These are phyloP conservation scores for Gracilaria vermiculophylla DNA, from an alignment of 23 red algal genomes.

Conservation along the genomic window DNA sequence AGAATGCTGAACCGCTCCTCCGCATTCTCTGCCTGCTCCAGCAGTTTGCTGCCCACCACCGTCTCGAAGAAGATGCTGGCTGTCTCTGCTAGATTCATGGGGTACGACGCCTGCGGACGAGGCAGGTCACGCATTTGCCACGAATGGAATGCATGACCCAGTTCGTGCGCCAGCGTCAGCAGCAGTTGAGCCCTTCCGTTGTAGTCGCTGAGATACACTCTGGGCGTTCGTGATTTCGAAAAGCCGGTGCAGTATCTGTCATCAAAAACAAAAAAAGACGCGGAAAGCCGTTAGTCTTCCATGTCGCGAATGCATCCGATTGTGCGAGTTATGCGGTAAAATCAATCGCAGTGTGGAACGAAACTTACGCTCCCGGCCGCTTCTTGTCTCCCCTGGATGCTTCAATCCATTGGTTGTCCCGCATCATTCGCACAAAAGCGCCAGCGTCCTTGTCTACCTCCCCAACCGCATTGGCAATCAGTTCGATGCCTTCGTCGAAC, in stretches of 20 bases:
- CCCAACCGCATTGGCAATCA: conserved; percentile 71
- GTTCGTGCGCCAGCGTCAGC: conserved; percentile 60
- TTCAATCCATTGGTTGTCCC: conserved; percentile 76
- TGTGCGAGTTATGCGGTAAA: background rate
- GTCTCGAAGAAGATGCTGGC: conserved; percentile 88
- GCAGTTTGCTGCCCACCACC: conserved; percentile 61
- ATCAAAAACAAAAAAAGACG: background rate
- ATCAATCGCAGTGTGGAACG: background rate
- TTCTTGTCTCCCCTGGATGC: conserved; percentile 73
- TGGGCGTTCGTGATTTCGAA: conserved; percentile 65
- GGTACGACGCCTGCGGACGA: conserved; percentile 43
- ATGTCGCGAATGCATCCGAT: too few relatives aligned
- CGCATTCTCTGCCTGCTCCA: conserved; percentile 51
- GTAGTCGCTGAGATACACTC: conserved; percentile 77
- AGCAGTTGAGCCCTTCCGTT: conserved; percentile 68
- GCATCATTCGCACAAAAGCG: conserved; percentile 69
- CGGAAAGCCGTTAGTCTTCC: too few relatives aligned
- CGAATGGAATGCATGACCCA: conserved; percentile 77
- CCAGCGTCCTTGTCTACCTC: conserved; percentile 57
- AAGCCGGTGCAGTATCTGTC: conserved; percentile 71
- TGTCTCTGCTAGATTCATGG: conserved; percentile 84
- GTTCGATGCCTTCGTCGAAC: conserved; percentile 82
- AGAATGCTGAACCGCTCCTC: conserved; percentile 70
- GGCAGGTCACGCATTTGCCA: conserved; percentile 81
- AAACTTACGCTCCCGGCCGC: conserved; percentile 80